Evolutionary conservation across 225 moss, liverwort and hornwort species (phyloP), one percentile per base, ranked within the genome.

Genomic region (Bryoerythrophyllum caledonicum): DNA sequence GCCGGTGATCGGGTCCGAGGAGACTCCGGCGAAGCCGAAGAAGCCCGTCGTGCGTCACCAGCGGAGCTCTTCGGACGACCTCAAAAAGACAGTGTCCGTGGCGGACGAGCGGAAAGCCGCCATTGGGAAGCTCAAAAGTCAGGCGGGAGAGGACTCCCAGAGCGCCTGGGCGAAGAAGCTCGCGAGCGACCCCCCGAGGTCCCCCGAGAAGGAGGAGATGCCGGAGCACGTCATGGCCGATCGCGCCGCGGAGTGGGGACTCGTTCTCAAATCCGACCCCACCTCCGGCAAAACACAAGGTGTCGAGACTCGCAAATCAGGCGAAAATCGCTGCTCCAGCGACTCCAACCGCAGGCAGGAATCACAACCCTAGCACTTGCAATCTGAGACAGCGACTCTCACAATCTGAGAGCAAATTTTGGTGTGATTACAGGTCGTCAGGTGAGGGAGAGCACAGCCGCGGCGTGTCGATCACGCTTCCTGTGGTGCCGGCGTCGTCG

Each of bases 161-260:
- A 54, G 72, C 37, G 60, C 57, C 37, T 10, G 49, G 64, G 71
- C 76, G n/a, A 69, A 68, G 56, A 65, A 64, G 57, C 55, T 55
- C 34, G 24, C 34, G 2, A 13, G 54, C 30, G 60, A 78, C 10
- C 80, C 73, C 2, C 48, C 70, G 30, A 80, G 56, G 80, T 74
- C 81, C 13, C 80, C 86, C 1, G 80, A 72, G 41, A 75, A 60
- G 49, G 62, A 83, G 54, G 89, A 68, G 55, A 75, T 92, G 62
- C 78, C 85, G 13, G 80, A 89, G 7, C 82, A 85, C 10, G 84
- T 84, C 43, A 68, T 94, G 40, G 83, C 87, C 9, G 94, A 83
- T 53, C 87, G 94, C 21, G 94, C 87, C 14, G 87, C 87, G 3
- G 90, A 90, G 77, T 94, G 94, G 94, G 90, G 91, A 1, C 85